A percentile compares a stretch with the other conserved stretches of the same genome.
These are phyloP conservation scores for Penicillium sp. DNA, from an alignment of 2,329 filamentous ascomycete genomes.

Conservation along the genomic window DNA sequence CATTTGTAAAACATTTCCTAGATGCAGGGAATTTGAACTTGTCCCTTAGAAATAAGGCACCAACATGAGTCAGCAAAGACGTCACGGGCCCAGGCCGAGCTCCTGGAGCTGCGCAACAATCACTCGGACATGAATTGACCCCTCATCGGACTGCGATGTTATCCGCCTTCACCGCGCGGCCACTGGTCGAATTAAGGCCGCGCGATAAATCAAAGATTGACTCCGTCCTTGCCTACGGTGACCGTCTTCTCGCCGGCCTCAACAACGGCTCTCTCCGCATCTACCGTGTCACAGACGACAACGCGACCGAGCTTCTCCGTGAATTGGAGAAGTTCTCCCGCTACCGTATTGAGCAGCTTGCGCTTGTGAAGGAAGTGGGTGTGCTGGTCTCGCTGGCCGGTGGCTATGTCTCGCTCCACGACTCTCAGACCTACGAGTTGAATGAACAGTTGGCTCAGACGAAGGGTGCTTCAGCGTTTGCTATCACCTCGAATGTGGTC, in stretches of 20 bases:
- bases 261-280: conserved; percentile 85
- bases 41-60: not conserved
- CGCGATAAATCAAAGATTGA: conserved; percentile 98
- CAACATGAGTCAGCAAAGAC: conserved; percentile 13
- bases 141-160: conserved; percentile 62
- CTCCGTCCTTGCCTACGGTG: conserved; percentile 88
- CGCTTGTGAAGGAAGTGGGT: conserved; percentile 92
- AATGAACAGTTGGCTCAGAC: conserved; percentile 78
- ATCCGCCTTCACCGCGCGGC: conserved; percentile 92
- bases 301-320: conserved; percentile 78
- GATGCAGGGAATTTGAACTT: not conserved
- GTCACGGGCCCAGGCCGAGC: conserved; percentile 3
- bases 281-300: conserved; percentile 68
- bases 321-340: conserved; percentile 94
- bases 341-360: conserved; percentile 86
- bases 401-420: conserved; percentile 83
- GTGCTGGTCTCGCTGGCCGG: conserved; percentile 88
- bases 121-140: conserved; percentile 18
- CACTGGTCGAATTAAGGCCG: conserved; percentile 93
- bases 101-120: conserved; percentile 5
- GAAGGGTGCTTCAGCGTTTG: conserved; percentile 85
- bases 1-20: not conserved
- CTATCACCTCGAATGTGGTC: conserved; percentile 92
- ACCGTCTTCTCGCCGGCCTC: conserved; percentile 86
- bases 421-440: conserved; percentile 78